phyloP scores from a whole-genome alignment of 495 filamentous ascomycete species.

The Penicillium subrubescens region DNA sequence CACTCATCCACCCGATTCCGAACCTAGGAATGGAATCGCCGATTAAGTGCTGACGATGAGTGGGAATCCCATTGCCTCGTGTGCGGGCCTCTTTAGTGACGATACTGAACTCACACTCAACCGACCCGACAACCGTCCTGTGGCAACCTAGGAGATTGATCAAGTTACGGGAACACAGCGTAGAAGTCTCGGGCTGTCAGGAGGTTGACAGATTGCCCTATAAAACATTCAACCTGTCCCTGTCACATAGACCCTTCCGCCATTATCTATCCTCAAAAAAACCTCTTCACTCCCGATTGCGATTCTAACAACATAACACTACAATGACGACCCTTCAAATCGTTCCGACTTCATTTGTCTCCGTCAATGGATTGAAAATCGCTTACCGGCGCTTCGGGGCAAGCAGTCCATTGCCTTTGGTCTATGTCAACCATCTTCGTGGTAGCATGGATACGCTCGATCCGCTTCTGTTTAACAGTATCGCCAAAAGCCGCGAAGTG shows the following conservation, averaged over 20 bases:
- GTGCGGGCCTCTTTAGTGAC: not conserved
- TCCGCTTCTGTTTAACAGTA: conserved; percentile 7
- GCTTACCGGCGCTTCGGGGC: conserved; percentile 5
- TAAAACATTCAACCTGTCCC: not conserved
- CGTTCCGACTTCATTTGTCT: not conserved
- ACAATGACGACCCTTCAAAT: conserved; percentile 7
- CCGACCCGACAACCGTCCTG: not conserved
- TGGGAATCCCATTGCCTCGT: not conserved
- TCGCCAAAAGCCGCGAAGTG: conserved; percentile 1
- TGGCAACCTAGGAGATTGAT: conserved; percentile 1
- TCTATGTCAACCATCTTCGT: conserved; percentile 8
- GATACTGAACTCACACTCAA: not conserved
- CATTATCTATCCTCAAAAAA: not conserved
- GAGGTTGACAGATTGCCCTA: not conserved
- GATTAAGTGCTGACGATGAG: not conserved
- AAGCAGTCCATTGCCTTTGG: conserved; percentile 1
- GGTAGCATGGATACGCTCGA: conserved; percentile 6
- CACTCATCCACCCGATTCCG: conserved; percentile 1
- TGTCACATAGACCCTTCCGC: not conserved
- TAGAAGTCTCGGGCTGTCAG: not conserved
- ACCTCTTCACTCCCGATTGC: not conserved
- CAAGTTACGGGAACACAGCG: not conserved
- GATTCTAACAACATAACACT: not conserved
- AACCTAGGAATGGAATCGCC: conserved; percentile 1
- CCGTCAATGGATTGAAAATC: not conserved